phyloP scores from a whole-genome alignment of 805 yeast genomes.

The Ogataea methylovora region DNA sequence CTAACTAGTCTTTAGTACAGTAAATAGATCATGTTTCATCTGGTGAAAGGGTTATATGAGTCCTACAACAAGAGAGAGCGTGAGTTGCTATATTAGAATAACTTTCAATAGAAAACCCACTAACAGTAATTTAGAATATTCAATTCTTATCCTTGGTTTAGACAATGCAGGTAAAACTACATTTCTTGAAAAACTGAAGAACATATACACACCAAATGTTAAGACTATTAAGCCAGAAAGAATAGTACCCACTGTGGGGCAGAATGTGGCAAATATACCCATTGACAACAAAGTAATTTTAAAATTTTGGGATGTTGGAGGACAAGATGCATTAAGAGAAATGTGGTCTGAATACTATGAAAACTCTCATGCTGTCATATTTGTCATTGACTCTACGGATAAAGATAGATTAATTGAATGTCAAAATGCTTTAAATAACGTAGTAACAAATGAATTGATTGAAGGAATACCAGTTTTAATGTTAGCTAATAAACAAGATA shows the following conservation, averaged over 20 bases:
- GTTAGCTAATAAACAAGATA: constrained; percentile 94
- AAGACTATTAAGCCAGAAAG: constrained; percentile 45
- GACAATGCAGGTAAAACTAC: constrained; percentile 97
- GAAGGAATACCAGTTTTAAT: constrained; percentile 85
- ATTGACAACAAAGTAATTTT: constrained; percentile 37
- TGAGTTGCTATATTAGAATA: constrained; percentile 10
- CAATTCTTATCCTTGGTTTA: constrained; percentile 76
- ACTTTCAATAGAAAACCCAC: neutral
- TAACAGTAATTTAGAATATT: constrained; percentile 39
- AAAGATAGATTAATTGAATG: constrained; percentile 78
- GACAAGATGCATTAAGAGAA: constrained; percentile 76
- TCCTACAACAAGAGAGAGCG: constrained; percentile 51
- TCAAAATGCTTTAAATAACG: constrained; percentile 49
- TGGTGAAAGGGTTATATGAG: constrained; percentile 53
- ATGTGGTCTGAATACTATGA: constrained; percentile 86
- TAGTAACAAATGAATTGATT: constrained; percentile 51
- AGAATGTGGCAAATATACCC: constrained; percentile 55
- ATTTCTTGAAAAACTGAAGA: constrained; percentile 58
- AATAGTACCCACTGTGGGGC: constrained; percentile 92
- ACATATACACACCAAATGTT: constrained; percentile 38
- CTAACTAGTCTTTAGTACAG: too few species aligned
- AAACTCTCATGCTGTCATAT: constrained; percentile 85
- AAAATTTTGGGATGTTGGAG: constrained; percentile 96
- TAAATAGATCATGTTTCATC: constrained; percentile 81
- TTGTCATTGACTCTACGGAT: constrained; percentile 89